Percentiles rank a stretch among this genome's conserved stretches.
These are phyloP conservation scores for Gossypium davidsonii DNA, from an alignment of 441 rosid species.

Conservation along the genomic window DNA sequence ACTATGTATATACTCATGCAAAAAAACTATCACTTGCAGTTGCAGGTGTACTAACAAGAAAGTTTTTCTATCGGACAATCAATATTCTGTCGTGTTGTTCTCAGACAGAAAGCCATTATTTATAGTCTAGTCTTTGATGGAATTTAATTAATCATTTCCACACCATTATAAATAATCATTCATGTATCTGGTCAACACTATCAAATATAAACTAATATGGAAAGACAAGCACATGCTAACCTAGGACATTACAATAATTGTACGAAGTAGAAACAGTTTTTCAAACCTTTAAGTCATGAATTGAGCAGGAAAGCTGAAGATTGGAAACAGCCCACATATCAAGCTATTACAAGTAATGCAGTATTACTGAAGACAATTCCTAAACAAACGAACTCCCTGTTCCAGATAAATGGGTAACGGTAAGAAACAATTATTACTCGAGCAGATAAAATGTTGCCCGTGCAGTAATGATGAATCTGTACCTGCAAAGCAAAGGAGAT, in stretches of 20 bases:
- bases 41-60: not conserved
- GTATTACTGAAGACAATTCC: slow-evolving; percentile 62
- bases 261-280: not conserved
- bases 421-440: not conserved
- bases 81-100: not conserved
- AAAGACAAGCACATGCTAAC: not conserved
- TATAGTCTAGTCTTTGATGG: not conserved
- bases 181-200: not conserved
- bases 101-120: not conserved
- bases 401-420: not conserved
- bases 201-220: not conserved
- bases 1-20: not conserved
- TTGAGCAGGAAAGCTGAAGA: not conserved
- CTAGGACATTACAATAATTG: not conserved
- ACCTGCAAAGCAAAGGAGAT: slow-evolving; percentile 84
- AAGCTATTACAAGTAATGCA: not conserved
- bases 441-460: not conserved
- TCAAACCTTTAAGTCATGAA: not conserved
- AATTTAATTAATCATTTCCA: no score
- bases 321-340: not conserved
- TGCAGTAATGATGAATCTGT: not conserved
- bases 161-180: not conserved
- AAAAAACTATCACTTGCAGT: not conserved
- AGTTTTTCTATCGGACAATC: not conserved
- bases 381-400: slow-evolving; percentile 83